Base-by-base conservation (phyloP, 2,329 filamentous ascomycete species). In the Colletotrichum sojae region DNA sequence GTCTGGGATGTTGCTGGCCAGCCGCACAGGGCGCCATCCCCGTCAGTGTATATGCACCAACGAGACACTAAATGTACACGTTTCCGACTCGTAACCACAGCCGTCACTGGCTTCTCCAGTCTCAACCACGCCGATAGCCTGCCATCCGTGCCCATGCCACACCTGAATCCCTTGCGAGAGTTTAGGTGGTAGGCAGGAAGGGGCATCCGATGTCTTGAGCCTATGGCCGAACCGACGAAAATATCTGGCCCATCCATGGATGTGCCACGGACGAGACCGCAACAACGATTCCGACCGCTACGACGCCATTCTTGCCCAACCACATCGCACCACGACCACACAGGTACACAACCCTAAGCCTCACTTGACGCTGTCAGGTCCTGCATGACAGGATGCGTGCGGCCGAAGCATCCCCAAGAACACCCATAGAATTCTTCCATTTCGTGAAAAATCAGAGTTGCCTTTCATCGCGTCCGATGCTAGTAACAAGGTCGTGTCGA, bases 401-500 rank as follows among this genome's bases (percentile, higher is more conserved):
- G 27, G 8, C 31, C 12, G 27, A 31, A 36, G 31, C 31, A 36
- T 36, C 31, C 22, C 48, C 58, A 27, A 6, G 18, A 10, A 43
- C 13, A 9, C 63, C 55, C 43, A 40, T 20, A 57, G 43, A 54
- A 63, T 56, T 62, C 71, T 71, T 73, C 70, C 66, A 71, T 65
- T 82, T 83, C 80, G 72, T 76, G 64, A 85, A 83, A 72, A 82
- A 82, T 98, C 95, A 98, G 95, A 98, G 94, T 93, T 97, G 92
- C 94, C 92, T 91, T 76, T 92, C 88, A 92, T 94, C 90, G 95
- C 96, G 95, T 97, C 91, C 95, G 95, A 94, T 88, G 84, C 85
- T 84, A 36, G 89, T 94, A 97, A 98, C 94, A 98, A 98, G 95
- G 92, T 91, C 88, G 95, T 98, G 96, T 94, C 95, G 94, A 93